Evolutionary conservation across 2,329 filamentous ascomycete genomes (phyloP).

Genomic region (Apiospora rasikravindrae): DNA sequence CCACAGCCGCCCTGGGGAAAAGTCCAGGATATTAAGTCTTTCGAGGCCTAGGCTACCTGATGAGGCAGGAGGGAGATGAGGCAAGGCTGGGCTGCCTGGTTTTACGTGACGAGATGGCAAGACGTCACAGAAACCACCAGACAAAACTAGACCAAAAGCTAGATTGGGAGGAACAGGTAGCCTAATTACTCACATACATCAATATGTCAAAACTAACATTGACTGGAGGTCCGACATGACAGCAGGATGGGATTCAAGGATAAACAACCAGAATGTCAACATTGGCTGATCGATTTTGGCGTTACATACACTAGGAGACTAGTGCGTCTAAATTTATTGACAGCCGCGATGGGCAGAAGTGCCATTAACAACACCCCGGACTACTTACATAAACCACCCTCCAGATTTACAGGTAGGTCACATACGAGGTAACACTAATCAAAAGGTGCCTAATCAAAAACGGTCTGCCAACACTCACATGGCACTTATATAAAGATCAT

Average conservation of each 20-base stretch:
- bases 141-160: not conserved
- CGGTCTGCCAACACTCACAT: too few species aligned
- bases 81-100: not conserved
- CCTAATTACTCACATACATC: not conserved
- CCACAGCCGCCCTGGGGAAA: not conserved
- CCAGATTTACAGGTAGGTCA: too few species aligned
- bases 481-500: too few species aligned
- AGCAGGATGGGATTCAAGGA: not conserved
- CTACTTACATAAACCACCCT: too few species aligned
- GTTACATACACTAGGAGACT: not conserved
- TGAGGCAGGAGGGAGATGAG: not conserved
- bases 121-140: not conserved
- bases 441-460: too few species aligned
- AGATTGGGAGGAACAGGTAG: not conserved
- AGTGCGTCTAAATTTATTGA: not conserved
- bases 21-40: not conserved
- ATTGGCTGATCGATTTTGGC: not conserved
- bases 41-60: not conserved
- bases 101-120: constrained; percentile 2
- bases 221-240: not conserved
- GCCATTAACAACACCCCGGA: too few species aligned
- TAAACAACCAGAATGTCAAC: not conserved
- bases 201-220: not conserved
- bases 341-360: not conserved
- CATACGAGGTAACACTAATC: too few species aligned